These are phyloP conservation scores for Penicillium cosmopolitanum DNA, from an alignment of 495 filamentous ascomycete genomes.

Conservation along the genomic window DNA sequence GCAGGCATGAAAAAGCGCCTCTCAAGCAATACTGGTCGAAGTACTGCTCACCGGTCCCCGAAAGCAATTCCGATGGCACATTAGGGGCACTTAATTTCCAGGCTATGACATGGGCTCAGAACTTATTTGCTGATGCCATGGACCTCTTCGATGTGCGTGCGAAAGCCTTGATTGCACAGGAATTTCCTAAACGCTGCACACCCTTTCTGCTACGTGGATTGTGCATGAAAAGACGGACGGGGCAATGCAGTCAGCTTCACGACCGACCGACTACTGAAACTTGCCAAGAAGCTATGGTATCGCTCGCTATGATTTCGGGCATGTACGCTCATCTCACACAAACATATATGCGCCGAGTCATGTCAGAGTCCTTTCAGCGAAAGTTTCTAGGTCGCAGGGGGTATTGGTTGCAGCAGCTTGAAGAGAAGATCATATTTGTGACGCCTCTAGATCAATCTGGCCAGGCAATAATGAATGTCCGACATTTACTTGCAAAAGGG, in stretches of 20 bases:
- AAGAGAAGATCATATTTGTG: not conserved
- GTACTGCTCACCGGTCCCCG: too few relatives aligned
- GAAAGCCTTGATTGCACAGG: not conserved
- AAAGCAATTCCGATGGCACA: not conserved
- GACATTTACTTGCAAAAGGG: not conserved
- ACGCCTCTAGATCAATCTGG: not conserved
- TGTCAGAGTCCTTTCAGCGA: not conserved
- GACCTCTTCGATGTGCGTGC: not conserved
- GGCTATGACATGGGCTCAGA: not conserved
- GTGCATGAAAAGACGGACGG: not conserved
- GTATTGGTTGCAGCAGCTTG: not conserved
- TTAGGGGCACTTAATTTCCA: not conserved
- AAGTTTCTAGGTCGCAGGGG: not conserved
- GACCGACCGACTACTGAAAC: not conserved
- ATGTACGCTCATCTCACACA: not conserved
- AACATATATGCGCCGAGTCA: not conserved
- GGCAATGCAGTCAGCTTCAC: not conserved
- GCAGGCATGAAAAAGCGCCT: not conserved
- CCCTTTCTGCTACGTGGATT: not conserved
- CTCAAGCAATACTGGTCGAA: not conserved
- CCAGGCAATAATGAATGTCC: not conserved
- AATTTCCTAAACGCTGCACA: not conserved
- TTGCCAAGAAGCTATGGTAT: not conserved
- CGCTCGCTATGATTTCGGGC: not conserved
- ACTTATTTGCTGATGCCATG: not conserved